Conservation (phyloP, 2,329 filamentous ascomycete genomes). For the Paraphoma sp. region DNA sequence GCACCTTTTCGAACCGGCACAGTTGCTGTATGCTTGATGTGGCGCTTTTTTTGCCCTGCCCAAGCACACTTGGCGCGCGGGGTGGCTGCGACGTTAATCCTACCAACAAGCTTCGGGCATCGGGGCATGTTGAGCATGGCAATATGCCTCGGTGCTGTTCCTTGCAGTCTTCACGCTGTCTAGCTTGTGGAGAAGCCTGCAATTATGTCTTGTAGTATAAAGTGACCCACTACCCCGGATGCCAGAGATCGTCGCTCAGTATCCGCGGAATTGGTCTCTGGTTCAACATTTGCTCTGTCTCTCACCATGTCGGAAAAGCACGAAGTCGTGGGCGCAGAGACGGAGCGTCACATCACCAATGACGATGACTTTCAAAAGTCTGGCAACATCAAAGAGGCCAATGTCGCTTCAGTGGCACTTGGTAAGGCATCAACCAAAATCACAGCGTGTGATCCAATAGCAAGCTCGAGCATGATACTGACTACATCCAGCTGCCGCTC, state of each 20-base stretch:
- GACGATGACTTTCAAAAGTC: slow-evolving; percentile 31
- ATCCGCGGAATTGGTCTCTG: slow-evolving; percentile 2
- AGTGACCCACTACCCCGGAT: slow-evolving; percentile 24
- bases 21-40: slow-evolving; percentile 7
- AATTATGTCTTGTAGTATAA: slow-evolving; percentile 24
- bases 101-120: slow-evolving; percentile 18
- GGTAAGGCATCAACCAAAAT: slow-evolving; percentile 13
- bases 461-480: slow-evolving; percentile 10
- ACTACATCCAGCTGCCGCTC: slow-evolving; percentile 31
- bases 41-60: slow-evolving; percentile 10
- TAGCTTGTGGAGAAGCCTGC: slow-evolving; percentile 33
- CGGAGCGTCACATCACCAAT: slow-evolving; percentile 28
- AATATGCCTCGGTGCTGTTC: slow-evolving; percentile 22
- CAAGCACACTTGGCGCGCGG: slow-evolving; percentile 30
- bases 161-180: slow-evolving; percentile 8
- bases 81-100: slow-evolving; percentile 17
- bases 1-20: neutral
- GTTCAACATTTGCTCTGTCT: neutral
- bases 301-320: slow-evolving; percentile 27
- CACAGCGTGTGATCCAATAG: neutral
- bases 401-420: slow-evolving; percentile 39
- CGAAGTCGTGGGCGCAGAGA: slow-evolving; percentile 26
- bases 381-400: slow-evolving; percentile 31
- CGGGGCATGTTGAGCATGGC: slow-evolving; percentile 13
- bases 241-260: slow-evolving; percentile 5